Evolutionary conservation across 2,329 filamentous ascomycete species (phyloP), one percentile per base, ranked within the genome.

Genomic region (Monosporascus sp.): DNA sequence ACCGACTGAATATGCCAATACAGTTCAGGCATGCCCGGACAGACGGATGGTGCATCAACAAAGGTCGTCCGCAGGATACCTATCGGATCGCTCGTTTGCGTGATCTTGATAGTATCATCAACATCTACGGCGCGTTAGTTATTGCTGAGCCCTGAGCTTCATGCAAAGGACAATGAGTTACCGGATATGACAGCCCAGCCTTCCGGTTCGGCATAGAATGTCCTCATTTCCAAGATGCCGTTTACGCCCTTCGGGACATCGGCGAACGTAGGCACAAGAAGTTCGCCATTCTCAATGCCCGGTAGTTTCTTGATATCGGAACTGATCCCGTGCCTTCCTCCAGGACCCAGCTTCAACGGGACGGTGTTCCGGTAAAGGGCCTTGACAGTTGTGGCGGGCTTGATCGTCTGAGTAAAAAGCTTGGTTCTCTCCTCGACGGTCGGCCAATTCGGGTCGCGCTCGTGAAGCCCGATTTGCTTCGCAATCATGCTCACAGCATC

Each of bases 91-190:
- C 85, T 83, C 0, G 93, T 96, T 68, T 88, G 78, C 0, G 93
- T 97, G 60, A 92, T 75, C 71, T 97, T 97, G 75, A 97, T 96
- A 0, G 92, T 96, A 70, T 97, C 93, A 66, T 97, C 94, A 60
- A 97, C 83, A 63, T 97, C 93, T 85, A 48, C 36, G 37, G 17
- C 15, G 24, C 27, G 48, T 62, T 52, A 62, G 42, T 11, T 24
- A 42, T 18, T 37, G 11, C n/a, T 17, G 4, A 27, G 20, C 9
- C 20, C 27, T 3, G 1, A 36, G 18, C 11, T 37, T 20, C 6
- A 38, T 38, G 9, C 27, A 37, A 34, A 38, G 36, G 25, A 2
- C 24, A 18, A 18, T n/a, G 8, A 15, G 25, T 49, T 70, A 85
- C 83, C 83, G 39, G 88, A 93, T 57, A 97, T 85, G 14, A 97